Base-by-base conservation (phyloP, 371 early-diverging fungal genomes). In the Amoeboaphelidium occidentale region DNA sequence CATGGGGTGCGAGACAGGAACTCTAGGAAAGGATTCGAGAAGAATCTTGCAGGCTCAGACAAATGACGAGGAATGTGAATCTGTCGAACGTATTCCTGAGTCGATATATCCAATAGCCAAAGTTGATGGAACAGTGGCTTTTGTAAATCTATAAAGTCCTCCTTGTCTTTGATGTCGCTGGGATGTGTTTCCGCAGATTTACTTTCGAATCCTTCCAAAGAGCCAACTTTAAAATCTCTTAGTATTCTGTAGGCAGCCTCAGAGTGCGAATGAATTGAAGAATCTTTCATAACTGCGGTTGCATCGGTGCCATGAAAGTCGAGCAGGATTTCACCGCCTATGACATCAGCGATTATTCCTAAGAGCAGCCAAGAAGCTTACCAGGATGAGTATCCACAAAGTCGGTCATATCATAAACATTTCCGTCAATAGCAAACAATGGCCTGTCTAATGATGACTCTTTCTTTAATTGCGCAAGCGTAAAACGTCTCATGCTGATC, bases 11-110 rank as follows among this genome's bases (percentile, higher is more conserved):
- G 70, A 22, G 85, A 75, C 21, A 91, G 67, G 42, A 74, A 53
- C 55, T 92, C 93, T 23, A 90, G 66, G 49, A 70, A 56, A 27
- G 58, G 51, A 23, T 25, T 17, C 20, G 70, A 76, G 61, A 92
- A 92, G 51, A 88, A 69, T 28, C 73, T 70, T 0, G 90, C 85
- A 13, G 90, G 76, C 21, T 69, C 57, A 24, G 75, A 68, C 47
- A 76, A 52, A 55, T 88, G 80, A 25, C 83, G 78, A 12, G 93
- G 88, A 42, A 76, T 78, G 60, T 92, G 93, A 21, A 92, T 82
- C 52, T 57, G 24, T 58, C 88, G 85, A 46, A 92, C 58, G 55
- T 92, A 92, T 47, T 77, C 78, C 22, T 74, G 77, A 59, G 78
- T 84, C 2, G 75, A 66, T 43, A 74, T 87, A 43, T 65, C 69